Percentiles rank a stretch among this genome's conserved stretches.
Conservation (phyloP, 768 basidiomycete genomes). For the Infundibulicybe gibba region DNA sequence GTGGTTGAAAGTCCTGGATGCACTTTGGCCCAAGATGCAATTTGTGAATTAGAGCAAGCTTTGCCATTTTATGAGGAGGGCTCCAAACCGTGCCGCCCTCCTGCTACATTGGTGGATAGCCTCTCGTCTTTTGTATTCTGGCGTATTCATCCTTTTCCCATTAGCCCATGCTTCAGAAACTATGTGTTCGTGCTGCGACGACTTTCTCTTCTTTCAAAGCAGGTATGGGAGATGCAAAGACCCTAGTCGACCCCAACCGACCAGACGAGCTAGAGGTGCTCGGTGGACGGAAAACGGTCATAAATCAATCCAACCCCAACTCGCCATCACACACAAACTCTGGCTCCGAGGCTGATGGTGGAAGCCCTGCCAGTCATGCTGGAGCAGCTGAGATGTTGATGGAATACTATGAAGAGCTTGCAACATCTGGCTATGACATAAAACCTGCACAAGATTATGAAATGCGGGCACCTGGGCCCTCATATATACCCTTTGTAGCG, state of each 20-base stretch:
- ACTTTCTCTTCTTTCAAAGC: constrained; percentile 23
- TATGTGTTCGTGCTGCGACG: constrained; percentile 29
- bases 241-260: constrained; percentile 8
- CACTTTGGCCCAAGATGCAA: constrained; percentile 32
- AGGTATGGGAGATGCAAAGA: constrained; percentile 11
- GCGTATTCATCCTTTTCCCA: not conserved
- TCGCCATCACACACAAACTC: constrained; percentile 20
- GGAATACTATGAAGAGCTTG: constrained; percentile 19
- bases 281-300: constrained; percentile 31
- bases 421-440: constrained; percentile 9
- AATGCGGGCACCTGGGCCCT: constrained; percentile 6
- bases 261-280: constrained; percentile 35
- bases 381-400: constrained; percentile 18
- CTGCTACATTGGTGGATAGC: constrained; percentile 27
- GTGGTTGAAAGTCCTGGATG: constrained; percentile 44
- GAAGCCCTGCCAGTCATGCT: constrained; percentile 16
- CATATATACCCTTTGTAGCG: constrained; percentile 9
- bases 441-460: constrained; percentile 4
- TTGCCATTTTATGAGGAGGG: constrained; percentile 40
- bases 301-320: constrained; percentile 23
- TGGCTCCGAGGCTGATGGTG: constrained; percentile 11
- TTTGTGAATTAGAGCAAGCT: constrained; percentile 32
- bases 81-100: constrained; percentile 32
- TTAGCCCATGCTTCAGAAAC: constrained; percentile 34
- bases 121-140: not conserved